Evolutionary conservation across 2,329 filamentous ascomycete species (phyloP), one percentile per base, ranked within the genome.

Genomic region (Exophiala bonariae): DNA sequence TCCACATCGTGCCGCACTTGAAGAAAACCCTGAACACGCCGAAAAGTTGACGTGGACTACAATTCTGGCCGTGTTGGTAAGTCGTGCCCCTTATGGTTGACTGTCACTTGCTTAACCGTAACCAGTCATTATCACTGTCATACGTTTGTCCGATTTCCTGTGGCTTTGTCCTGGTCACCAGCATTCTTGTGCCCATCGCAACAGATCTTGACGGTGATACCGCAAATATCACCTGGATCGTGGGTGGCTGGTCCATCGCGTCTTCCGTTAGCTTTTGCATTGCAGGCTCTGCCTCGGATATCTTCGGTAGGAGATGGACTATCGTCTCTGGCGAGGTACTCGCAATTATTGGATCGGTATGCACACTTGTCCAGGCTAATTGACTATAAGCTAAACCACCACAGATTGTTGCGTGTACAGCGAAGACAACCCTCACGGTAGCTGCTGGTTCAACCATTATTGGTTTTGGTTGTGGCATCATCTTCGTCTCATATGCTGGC

Each of bases 241-340:
- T 44, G 3, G 46, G 50, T 13, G 44, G 41, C 10, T 54, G 47
- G 47, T 37, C 39, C 4, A 43, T 56, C 16, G 50, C 37, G 1
- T 42, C 44, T 26, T 46, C 53, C 3, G 38, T 56, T 3, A 28
- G 23, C 23, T 50, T 66, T 23, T 53, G 62, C 3, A 57, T 68
- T 13, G 61, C 66, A 3, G 67, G 66, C 3, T 59, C 62, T 7
- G 52, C 68, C 9, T 55, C 54, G 16, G 66, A 69, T 41, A 61
- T 69, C 13, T 67, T 69, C 36, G 66, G 67, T n/a, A 57, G 67
- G 8, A 54, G 66, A 44, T 67, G 58, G 40, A 61, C 65, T 35
- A 54, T 67, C 3, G 60, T 42, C 41, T 49, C 52, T 9, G 62
- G 65, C 19, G 51, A 58, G n/a, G n/a, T 55, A 8, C 42, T 72